phyloP scores from a whole-genome alignment of 768 basidiomycete genomes.

The Suillus brevipes region DNA sequence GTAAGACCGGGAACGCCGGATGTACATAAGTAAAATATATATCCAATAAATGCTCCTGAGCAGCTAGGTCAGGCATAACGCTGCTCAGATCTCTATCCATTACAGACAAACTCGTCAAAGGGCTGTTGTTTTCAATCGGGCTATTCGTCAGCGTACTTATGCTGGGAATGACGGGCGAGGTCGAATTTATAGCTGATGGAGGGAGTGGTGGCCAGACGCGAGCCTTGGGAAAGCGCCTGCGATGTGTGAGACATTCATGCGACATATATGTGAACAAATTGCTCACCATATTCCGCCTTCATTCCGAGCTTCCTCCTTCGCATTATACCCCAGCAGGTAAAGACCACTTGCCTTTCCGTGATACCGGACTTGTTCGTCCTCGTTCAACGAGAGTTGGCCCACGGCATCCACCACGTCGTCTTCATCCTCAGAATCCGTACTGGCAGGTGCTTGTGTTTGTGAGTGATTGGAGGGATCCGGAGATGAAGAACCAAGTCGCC shows the following conservation, averaged over 20 bases:
- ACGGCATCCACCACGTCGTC: constrained; percentile 65
- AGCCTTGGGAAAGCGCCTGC: constrained; percentile 81
- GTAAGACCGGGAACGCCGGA: constrained; percentile 72
- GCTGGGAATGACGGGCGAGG: constrained; percentile 11
- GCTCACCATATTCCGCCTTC: constrained; percentile 75
- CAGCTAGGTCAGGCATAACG: constrained; percentile 53
- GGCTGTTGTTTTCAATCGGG: constrained; percentile 11
- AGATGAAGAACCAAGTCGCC: constrained; percentile 43
- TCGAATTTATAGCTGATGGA: constrained; percentile 25
- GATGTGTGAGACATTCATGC: constrained; percentile 21
- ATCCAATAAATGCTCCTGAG: constrained; percentile 69
- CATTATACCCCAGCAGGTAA: constrained; percentile 65
- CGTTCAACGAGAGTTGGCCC: constrained; percentile 85
- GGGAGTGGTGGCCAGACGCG: constrained; percentile 82
- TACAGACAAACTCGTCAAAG: constrained; percentile 24
- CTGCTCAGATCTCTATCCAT: constrained; percentile 39
- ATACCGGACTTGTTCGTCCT: constrained; percentile 82
- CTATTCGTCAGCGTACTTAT: constrained; percentile 10
- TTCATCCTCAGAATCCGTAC: constrained; percentile 39
- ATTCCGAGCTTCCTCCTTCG: constrained; percentile 62
- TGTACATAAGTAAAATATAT: constrained; percentile 86
- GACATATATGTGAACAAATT: constrained; percentile 8
- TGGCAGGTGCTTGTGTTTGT: constrained; percentile 16
- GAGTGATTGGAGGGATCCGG: constrained; percentile 15
- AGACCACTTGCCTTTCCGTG: constrained; percentile 86